Base-by-base conservation (phyloP, 768 basidiomycete species). In the Suillus cothurnatus region DNA sequence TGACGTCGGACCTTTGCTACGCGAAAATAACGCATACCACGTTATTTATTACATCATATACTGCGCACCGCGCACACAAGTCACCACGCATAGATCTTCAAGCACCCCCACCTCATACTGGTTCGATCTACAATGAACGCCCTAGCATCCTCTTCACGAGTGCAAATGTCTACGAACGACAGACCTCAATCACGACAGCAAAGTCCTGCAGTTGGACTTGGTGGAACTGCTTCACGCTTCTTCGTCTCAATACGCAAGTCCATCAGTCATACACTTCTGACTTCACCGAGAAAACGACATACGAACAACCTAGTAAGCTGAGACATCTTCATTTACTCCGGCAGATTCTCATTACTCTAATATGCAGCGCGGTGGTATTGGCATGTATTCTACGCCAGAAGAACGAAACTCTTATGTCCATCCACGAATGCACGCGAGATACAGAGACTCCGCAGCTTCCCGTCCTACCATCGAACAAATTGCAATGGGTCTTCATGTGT, bases 401-500 rank as follows among this genome's bases (percentile, higher is more conserved):
- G 82, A 82, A 68, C 74, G 78, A 64, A 70, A 70, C 65, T 55
- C 74, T 28, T 58, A 71, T 66, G 65, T 70, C 5, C 68, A 71
- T 34, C 73, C 81, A 64, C 80, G 75, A 67, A 65, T 80, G 52
- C 76, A 71, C 64, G 72, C 81, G 60, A 82, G 78, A 65, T 71
- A 78, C 66, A 73, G 72, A 57, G 80, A 82, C 66, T 74, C 82
- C 34, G 67, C 80, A 32, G 64, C 78, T 31, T 72, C 79, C 26
- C 86, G 84, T 19, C 90, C 90, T 1, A 88, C 87, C 56, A 82
- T 91, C 47, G 86, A 89, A 70, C 90, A 92, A 76, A 92, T 92
- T 66, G 88, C 89, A 17, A 92, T 92, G 90, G 91, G 91, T 23
- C 81, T 92, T 28, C 91, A 92, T 74, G 78, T 89, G 36, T 92